These are phyloP conservation scores for Pachysolen tannophilus DNA, from an alignment of 805 yeast genomes.

Conservation along the genomic window DNA sequence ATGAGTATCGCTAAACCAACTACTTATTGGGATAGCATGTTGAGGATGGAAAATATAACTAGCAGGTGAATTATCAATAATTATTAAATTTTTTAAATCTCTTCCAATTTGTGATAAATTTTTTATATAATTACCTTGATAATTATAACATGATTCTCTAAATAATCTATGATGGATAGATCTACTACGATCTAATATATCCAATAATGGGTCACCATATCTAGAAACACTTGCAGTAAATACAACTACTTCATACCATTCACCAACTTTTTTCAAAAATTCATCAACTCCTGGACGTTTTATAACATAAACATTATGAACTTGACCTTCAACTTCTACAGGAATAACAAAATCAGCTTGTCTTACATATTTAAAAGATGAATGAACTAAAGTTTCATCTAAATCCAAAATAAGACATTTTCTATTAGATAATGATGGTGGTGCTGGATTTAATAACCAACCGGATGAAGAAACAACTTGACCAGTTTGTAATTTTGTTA, in stretches of 20 bases:
- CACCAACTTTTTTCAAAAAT: constrained; percentile 74
- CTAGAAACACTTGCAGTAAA: constrained; percentile 94
- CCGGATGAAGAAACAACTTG: constrained; percentile 63
- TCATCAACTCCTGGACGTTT: constrained; percentile 98
- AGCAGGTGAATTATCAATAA: constrained; percentile 96
- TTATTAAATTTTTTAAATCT: constrained; percentile 76
- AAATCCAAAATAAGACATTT: constrained; percentile 88
- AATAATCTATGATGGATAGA: constrained; percentile 86
- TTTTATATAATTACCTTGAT: constrained; percentile 92
- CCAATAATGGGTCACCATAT: constrained; percentile 92
- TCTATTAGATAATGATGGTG: constrained; percentile 42
- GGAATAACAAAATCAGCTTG: constrained; percentile 96
- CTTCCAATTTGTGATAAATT: constrained; percentile 92
- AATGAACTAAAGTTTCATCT: constrained; percentile 95
- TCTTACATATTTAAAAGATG: constrained; percentile 84
- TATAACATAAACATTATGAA: constrained; percentile 91
- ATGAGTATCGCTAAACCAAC: constrained; percentile 98
- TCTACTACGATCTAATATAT: constrained; percentile 70
- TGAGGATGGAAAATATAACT: constrained; percentile 97
- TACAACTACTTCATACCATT: constrained; percentile 88
- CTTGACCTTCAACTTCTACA: constrained; percentile 88
- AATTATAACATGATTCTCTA: constrained; percentile 89
- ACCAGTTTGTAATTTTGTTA: constrained; percentile 61
- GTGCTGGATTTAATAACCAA: constrained; percentile 53
- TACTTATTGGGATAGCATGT: constrained; percentile 93